phyloP scores from a whole-genome alignment of 768 basidiomycete genomes.

The Boletus sensibilis region DNA sequence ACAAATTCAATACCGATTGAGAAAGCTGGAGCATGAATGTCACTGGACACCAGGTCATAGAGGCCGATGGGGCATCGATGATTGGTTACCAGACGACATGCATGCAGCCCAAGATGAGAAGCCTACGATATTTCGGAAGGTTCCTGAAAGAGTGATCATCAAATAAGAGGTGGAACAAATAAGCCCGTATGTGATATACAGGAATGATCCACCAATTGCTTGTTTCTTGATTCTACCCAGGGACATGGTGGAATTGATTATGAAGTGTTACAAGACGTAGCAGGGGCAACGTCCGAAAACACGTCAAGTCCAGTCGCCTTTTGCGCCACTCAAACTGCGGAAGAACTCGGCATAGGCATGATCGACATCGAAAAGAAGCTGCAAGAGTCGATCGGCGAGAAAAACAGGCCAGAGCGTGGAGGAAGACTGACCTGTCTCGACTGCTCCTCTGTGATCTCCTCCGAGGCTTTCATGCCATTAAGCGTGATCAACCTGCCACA shows the following conservation, averaged over 20 bases:
- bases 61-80: not conserved
- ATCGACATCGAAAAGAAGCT: constrained; percentile 97
- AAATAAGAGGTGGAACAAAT: not conserved
- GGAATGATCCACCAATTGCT: not conserved
- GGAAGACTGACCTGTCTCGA: constrained; percentile 68
- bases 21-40: not conserved
- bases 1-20: not conserved
- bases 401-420: not conserved
- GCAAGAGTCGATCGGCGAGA: not conserved
- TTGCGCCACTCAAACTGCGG: constrained; percentile 58
- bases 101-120: not conserved
- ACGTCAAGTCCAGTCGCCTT: constrained; percentile 28
- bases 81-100: not conserved
- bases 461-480: constrained; percentile 95
- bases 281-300: not conserved
- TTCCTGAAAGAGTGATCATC: not conserved
- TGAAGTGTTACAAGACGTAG: not conserved
- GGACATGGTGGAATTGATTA: too few relatives aligned
- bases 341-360: constrained; percentile 95
- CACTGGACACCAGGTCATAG: not conserved
- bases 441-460: constrained; percentile 94
- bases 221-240: not conserved
- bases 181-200: not conserved
- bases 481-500: constrained; percentile 83
- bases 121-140: not conserved